Conservation (phyloP, 805 yeast species). For the Myxozyma melibiosi region DNA sequence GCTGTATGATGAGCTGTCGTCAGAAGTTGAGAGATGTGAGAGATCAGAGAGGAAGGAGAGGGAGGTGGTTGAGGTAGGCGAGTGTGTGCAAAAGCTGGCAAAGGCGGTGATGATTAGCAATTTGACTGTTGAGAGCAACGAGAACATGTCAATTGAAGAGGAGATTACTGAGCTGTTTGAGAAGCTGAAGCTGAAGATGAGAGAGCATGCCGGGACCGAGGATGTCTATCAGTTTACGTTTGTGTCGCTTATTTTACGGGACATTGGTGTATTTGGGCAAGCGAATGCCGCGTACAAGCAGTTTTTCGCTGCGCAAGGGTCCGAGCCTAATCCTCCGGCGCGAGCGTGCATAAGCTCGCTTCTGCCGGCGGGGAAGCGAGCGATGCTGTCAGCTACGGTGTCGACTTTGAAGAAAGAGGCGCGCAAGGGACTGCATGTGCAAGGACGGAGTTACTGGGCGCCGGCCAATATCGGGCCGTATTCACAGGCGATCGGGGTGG, state of each 20-base stretch:
- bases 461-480: slow-evolving; percentile 98
- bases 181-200: slow-evolving; percentile 5
- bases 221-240: slow-evolving; percentile 52
- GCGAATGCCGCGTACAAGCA: slow-evolving; percentile 64
- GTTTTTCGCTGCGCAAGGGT: slow-evolving; percentile 48
- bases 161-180: slow-evolving; percentile 13
- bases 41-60: not conserved
- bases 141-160: not conserved
- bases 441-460: slow-evolving; percentile 96
- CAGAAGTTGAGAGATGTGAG: not conserved
- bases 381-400: slow-evolving; percentile 67
- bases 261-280: slow-evolving; percentile 64
- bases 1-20: slow-evolving; percentile 37
- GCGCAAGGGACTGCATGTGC: slow-evolving; percentile 81
- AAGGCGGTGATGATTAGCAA: slow-evolving; percentile 2
- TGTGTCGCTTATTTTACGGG: slow-evolving; percentile 59
- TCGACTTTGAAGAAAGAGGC: slow-evolving; percentile 38
- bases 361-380: slow-evolving; percentile 44
- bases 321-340: slow-evolving; percentile 75
- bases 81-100: not conserved
- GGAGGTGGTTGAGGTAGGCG: not conserved
- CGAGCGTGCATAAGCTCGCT: slow-evolving; percentile 77
- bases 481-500: slow-evolving; percentile 72
- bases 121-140: not conserved
- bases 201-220: not conserved